Base-by-base conservation (phyloP, 208 protist species). In the Crithidia expoeki region DNA sequence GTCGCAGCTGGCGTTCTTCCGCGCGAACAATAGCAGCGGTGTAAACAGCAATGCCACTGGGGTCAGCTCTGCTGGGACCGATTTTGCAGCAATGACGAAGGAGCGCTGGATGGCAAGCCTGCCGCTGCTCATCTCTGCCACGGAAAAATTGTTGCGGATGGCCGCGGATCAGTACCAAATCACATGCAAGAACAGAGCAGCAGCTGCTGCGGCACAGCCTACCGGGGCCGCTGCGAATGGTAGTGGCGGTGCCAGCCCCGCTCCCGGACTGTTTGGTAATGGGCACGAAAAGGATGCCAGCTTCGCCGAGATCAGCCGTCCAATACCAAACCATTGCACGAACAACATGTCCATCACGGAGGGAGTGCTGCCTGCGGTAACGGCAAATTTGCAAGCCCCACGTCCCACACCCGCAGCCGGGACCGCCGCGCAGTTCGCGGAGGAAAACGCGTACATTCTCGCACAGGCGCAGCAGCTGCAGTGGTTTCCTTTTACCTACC, bases 391-490 rank as follows among this genome's bases (percentile, higher is more conserved):
- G 16, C 25, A 36, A 4, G 44, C 28, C 27, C 27, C 38, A 5
- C 76, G 56, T 1, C 42, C 73, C 4, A 60, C 72, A 12, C 73
- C 73, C 19, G 67, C 80, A 12, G 80, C 72, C 32, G 77, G 81
- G 51, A 84, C 81, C 17, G 63, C 69, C 0, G 76, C 75, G 51
- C 69, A 83, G 62, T 96, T 96, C 61, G 58, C 38, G 23, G 83
- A 94, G 76, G 89, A 96, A 62, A 94, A 87, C 67, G 62, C 56
- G n/a, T 96, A 96, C 62, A 68, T 96, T 10, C 1, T 94, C 9
- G 81, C 84, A 12, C 86, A 96, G 77, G 81, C 92, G 50, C 58
- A 72, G 64, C 75, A 83, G 67, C 75, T 89, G 57, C 80, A 77
- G 61, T 81, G 79, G 81, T 69, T 74, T 33, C 88, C 89, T 14